Evolutionary conservation across 371 early-diverging fungal species (phyloP), one percentile per base, ranked within the genome.

Genomic region (Mucor circinelloides): DNA sequence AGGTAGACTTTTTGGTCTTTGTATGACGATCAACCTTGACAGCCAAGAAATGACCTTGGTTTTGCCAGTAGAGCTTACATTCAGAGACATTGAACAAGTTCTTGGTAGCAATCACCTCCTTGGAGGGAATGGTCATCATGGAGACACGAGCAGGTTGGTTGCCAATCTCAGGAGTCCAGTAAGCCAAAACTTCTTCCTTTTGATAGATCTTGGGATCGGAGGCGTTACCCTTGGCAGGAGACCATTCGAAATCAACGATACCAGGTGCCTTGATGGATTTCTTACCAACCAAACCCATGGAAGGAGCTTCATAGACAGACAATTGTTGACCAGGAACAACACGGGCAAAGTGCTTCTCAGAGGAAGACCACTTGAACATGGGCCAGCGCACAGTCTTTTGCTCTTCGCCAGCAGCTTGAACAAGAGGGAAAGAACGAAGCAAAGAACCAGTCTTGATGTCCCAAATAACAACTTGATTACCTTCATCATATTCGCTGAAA

Each of bases 71-170:
- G 64, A 99, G 80, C 69, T 91, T 90, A 80, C 95, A 95, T 62
- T 91, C 91, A 59, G 82, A 87, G 50, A 98, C 97, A 73, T 89
- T 93, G 86, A 97, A 95, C 87, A 99, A 86, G 82, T 97, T 97
- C 91, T 98, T 99, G 65, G 96, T 96, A 55, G 97, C 93, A 44
- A 97, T 71, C 59, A 96, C 88, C 61, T 93, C 90, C 76, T 92
- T 90, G 72, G 72, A 78, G 17, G 98, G 98, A 31, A 98, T 76
- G 52, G 83, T 75, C 75, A 96, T 80, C 60, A 99, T 76, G n/a
- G 94, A 93, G 27, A 98, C 96, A 76, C 97, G 90, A 8, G 98
- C 98, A 64, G 99, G 99, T 71, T 93, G 95, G 82, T 98, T 96
- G 66, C 91, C 95, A 38, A 87, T 83, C 76, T 97, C 98, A 46